Percentiles rank a stretch among this genome's conserved stretches.
phyloP scores from a whole-genome alignment of 768 basidiomycete species.

The Arthromyces matolae region DNA sequence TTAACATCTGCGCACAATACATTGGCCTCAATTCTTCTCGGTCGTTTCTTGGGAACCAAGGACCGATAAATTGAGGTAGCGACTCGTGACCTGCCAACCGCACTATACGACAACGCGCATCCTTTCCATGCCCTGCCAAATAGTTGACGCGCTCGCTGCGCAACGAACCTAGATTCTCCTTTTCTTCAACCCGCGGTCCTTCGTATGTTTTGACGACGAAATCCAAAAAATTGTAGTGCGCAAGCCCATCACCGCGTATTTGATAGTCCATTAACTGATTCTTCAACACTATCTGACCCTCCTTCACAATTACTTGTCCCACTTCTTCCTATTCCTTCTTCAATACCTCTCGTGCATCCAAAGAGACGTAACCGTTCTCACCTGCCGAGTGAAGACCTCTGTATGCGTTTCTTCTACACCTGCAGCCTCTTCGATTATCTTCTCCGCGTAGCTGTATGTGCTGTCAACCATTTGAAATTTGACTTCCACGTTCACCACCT shows the following conservation, averaged over 20 bases:
- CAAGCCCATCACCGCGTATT: constrained; percentile 14
- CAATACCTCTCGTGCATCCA: no score
- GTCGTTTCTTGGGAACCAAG: constrained; percentile 26
- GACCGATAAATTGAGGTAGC: constrained; percentile 30
- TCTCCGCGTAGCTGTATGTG: no score
- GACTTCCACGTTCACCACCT: no score
- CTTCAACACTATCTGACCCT: constrained; percentile 4
- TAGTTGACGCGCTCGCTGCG: constrained; percentile 19
- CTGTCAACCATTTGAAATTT: no score
- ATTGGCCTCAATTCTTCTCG: constrained; percentile 13
- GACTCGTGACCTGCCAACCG: constrained; percentile 27
- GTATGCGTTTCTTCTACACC: no score
- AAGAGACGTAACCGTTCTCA: no score
- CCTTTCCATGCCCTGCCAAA: constrained; percentile 8
- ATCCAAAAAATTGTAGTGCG: constrained; percentile 8
- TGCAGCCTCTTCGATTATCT: no score
- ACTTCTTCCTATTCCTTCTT: no score
- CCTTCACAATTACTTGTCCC: neutral
- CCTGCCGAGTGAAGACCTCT: no score
- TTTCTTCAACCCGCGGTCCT: constrained; percentile 8
- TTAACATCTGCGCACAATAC: constrained; percentile 29
- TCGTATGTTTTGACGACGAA: constrained; percentile 23
- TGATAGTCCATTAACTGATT: constrained; percentile 21
- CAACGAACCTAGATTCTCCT: constrained; percentile 4
- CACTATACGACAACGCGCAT: constrained; percentile 15